Conservation (phyloP, 2,329 filamentous ascomycete genomes). For the Aspergillus japonicus region DNA sequence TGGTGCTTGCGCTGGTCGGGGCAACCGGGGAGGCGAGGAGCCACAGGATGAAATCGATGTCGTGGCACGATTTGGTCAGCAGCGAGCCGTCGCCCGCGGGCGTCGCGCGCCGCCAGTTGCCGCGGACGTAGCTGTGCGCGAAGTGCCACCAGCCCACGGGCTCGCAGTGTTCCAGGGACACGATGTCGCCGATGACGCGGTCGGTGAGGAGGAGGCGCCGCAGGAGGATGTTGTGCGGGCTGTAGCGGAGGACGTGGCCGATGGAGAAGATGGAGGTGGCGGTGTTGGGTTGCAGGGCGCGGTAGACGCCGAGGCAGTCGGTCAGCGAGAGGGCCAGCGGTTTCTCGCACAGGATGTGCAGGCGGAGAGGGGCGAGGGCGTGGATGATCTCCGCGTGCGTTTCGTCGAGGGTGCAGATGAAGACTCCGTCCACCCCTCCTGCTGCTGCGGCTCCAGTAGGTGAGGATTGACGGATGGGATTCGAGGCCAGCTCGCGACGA, state of each 20-base stretch:
- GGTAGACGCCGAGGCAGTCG: conserved; percentile 73
- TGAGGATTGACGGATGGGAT: not conserved
- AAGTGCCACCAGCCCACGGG: conserved; percentile 98
- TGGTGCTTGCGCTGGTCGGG: conserved; percentile 24
- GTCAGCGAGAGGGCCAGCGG: conserved; percentile 76
- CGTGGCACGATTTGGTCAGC: conserved; percentile 93
- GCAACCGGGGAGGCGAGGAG: conserved; percentile 71
- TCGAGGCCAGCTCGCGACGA: conserved; percentile 51
- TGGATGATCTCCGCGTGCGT: conserved; percentile 80
- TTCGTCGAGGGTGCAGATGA: conserved; percentile 80
- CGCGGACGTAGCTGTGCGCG: conserved; percentile 81
- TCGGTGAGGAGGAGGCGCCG: conserved; percentile 74
- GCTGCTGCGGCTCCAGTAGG: not conserved
- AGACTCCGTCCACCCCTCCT: conserved; percentile 62
- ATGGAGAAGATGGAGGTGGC: conserved; percentile 71
- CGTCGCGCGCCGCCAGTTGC: conserved; percentile 86
- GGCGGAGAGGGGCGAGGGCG: conserved; percentile 63
- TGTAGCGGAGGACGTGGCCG: conserved; percentile 91
- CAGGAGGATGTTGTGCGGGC: conserved; percentile 84
- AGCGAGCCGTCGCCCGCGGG: conserved; percentile 71
- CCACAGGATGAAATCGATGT: conserved; percentile 92
- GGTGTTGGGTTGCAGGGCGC: conserved; percentile 33
- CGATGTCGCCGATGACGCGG: conserved; percentile 74
- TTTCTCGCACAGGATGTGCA: conserved; percentile 95
- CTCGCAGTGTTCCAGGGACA: conserved; percentile 87